Base-by-base conservation (phyloP, 1,284 basidiomycete genomes). In the Ceratobasidium sp. region DNA sequence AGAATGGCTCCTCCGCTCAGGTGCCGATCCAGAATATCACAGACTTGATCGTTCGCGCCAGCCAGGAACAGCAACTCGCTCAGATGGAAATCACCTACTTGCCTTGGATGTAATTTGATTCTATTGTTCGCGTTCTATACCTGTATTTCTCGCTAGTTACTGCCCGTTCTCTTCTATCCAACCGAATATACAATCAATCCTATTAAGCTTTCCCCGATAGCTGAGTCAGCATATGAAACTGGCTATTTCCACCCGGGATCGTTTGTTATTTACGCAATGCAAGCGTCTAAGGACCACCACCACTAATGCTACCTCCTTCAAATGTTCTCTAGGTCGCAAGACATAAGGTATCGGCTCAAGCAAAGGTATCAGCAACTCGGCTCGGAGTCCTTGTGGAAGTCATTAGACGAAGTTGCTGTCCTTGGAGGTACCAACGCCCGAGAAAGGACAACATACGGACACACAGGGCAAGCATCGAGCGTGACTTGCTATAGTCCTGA, bases 341-440 rank as follows among this genome's bases (percentile, higher is more conserved):
- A 76, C 59, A 38, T 59, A 28, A 76, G 64, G 54, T 38, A 65
- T 26, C 38, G 13, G 12, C 52, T 76, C 42, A 68, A 38, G 23
- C 64, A 76, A 26, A 56, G 74, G 56, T 76, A 76, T 62, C 50
- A 40, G 7, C 28, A 57, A n/a, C 74, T 76, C n/a, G 74, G 74
- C 33, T 67, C 52, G 13, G 74, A 76, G 33, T 42, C 78, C 5
- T 56, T 81, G n/a, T 82, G 82, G 82, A 57, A 64, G 48, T 65
- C 77, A 28, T 79, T 90, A 56, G 90, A 90, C 78, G 84, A 87
- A 79, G 89, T 91, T 3, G 90, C 90, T 80, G 90, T 92, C n/a
- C 87, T 94, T 0, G 92, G 92, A 6, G 86, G 88, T 76, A 87
- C 56, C 26, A 33, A 33, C 42, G n/a, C 38, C 20, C 57, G 88